Evolutionary conservation across 164 flowering plant genomes (phyloP).

Genomic region (Echeveria elegans): DNA sequence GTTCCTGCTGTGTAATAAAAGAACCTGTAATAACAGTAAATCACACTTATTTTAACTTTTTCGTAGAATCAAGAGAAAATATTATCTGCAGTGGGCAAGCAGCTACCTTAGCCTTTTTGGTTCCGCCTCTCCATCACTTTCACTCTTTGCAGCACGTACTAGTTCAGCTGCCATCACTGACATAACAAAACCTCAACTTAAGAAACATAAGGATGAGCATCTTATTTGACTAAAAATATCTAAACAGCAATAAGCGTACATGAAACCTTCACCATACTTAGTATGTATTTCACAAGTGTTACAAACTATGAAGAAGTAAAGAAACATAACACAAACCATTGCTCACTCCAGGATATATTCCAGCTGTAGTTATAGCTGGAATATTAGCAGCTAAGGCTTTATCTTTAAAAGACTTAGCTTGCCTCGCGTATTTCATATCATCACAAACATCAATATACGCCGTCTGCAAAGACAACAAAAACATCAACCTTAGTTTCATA

Average conservation of each 20-base stretch:
- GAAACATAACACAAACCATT: constrained; percentile 41
- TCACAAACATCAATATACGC: constrained; percentile 96
- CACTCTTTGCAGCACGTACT: constrained; percentile 61
- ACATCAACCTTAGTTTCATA: neutral
- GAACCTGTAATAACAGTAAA: constrained; percentile 44
- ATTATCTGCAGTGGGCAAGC: neutral
- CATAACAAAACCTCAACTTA: constrained; percentile 8
- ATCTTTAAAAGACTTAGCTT: constrained; percentile 65
- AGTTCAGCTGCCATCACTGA: constrained; percentile 99
- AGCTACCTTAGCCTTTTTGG: constrained; percentile 77
- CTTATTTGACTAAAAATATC: neutral
- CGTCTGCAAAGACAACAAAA: constrained; percentile 38
- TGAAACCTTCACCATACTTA: neutral
- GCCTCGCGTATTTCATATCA: constrained; percentile 65
- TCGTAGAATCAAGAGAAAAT: neutral
- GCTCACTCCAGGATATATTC: constrained; percentile 99
- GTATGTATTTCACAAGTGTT: neutral
- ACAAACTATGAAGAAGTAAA: neutral
- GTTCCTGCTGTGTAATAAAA: constrained; percentile 91
- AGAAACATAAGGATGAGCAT: neutral
- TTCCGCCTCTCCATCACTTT: constrained; percentile 34
- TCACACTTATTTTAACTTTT: neutral
- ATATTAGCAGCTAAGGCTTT: constrained; percentile 67
- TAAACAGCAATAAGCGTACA: neutral
- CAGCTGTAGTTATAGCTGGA: constrained; percentile 91